These are phyloP conservation scores for Globisporangium radiosum DNA, from an alignment of 352 stramenopile genomes.

Conservation along the genomic window DNA sequence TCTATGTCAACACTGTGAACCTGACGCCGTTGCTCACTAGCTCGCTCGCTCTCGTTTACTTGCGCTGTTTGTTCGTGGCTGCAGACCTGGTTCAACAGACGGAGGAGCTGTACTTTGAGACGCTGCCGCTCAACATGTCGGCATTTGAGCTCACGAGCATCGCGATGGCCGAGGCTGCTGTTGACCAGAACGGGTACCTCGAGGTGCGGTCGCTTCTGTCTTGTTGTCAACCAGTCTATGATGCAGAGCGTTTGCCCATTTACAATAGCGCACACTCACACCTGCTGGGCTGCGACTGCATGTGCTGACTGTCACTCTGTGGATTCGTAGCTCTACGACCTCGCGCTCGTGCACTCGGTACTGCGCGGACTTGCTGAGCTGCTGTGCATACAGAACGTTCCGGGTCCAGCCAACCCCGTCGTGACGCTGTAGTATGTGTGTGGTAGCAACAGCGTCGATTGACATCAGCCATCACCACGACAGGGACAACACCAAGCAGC, in stretches of 20 bases:
- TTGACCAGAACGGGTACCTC: slow-evolving; percentile 32
- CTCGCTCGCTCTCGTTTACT: background rate
- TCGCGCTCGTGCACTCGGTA: slow-evolving; percentile 39
- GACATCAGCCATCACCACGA: no score
- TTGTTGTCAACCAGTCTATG: background rate
- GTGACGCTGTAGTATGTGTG: slow-evolving; percentile 28
- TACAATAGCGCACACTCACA: no score
- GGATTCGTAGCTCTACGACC: slow-evolving; percentile 32
- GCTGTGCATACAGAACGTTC: slow-evolving; percentile 31
- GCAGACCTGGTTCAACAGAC: slow-evolving; percentile 47
- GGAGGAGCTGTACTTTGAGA: slow-evolving; percentile 49
- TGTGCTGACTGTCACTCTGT: slow-evolving; percentile 2
- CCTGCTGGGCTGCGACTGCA: no score
- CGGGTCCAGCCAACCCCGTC: slow-evolving; percentile 23
- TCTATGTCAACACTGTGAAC: background rate
- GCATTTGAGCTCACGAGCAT: slow-evolving; percentile 45
- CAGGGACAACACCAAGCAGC: no score
- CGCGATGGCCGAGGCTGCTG: slow-evolving; percentile 36
- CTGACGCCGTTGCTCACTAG: slow-evolving; percentile 5
- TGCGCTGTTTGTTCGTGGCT: background rate
- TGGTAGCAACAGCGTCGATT: no score
- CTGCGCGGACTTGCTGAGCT: slow-evolving; percentile 42
- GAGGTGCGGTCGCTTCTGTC: slow-evolving; percentile 23
- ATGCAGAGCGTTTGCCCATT: background rate
- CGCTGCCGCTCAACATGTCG: slow-evolving; percentile 42